Evolutionary conservation across 2,329 filamentous ascomycete genomes (phyloP).

Genomic region (Ophiostoma himal-ulmi): DNA sequence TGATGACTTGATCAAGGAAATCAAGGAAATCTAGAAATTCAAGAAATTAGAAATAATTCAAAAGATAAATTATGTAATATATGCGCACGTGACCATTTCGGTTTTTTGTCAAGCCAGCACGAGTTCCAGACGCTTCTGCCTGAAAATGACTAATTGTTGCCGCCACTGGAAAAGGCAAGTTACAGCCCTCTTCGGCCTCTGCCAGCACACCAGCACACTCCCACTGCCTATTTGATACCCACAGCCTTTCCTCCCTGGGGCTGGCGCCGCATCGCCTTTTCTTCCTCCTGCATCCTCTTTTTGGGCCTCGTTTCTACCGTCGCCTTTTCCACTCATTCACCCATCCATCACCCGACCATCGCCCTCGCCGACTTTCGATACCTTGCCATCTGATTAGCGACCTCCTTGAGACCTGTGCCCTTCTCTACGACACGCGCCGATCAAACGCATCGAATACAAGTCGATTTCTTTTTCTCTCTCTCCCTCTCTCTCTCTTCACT

Average conservation of each 20-base stretch:
- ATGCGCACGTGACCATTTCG: not conserved
- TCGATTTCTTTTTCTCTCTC: not conserved
- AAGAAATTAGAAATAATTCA: too few relatives aligned
- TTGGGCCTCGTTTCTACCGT: slow-evolving; percentile 4
- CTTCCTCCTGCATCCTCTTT: not conserved
- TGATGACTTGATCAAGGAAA: not conserved
- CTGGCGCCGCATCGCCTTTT: not conserved
- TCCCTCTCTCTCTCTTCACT: not conserved
- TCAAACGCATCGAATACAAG: not conserved
- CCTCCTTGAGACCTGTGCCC: not conserved
- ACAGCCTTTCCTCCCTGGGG: not conserved
- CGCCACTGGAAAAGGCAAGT: not conserved
- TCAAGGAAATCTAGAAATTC: not conserved
- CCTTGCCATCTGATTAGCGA: not conserved
- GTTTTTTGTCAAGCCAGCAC: too few relatives aligned
- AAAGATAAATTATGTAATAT: not conserved
- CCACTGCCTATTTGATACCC: not conserved
- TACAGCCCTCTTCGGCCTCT: not conserved
- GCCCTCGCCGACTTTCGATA: not conserved
- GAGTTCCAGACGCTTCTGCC: slow-evolving; percentile 10
- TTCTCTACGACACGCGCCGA: slow-evolving; percentile 7
- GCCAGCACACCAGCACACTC: not conserved
- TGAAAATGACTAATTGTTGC: not conserved
- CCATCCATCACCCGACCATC: not conserved
- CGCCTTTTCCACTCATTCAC: not conserved